Conservation (phyloP, 2,329 filamentous ascomycete species). For the Sporothrix euskadiensis region DNA sequence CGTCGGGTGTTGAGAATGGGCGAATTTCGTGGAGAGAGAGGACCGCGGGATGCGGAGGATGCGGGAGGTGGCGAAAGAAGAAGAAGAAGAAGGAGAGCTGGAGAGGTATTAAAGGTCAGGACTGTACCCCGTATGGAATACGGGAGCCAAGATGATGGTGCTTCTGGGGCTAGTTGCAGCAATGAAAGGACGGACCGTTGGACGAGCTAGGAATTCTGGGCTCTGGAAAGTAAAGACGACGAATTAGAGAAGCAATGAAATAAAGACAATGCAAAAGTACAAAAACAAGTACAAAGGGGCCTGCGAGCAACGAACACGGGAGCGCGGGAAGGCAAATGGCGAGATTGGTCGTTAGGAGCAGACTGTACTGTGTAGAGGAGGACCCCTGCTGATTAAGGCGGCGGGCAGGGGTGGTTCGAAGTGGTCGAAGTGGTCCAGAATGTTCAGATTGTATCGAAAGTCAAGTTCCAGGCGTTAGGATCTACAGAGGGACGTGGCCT, state of each 20-base stretch:
- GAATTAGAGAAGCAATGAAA: neutral
- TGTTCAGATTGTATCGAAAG: neutral
- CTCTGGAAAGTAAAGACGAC: neutral
- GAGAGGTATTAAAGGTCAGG: neutral
- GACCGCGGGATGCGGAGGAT: neutral
- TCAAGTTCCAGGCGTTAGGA: neutral
- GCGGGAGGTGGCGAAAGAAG: neutral
- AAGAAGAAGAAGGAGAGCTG: neutral
- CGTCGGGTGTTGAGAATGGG: neutral
- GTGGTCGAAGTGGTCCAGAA: neutral
- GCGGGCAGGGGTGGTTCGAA: neutral
- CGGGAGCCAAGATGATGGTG: neutral
- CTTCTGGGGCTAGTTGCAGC: neutral
- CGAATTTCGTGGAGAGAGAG: neutral
- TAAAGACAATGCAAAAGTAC: neutral
- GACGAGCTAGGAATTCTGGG: neutral
- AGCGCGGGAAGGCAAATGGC: conserved; percentile 6
- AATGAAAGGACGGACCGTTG: conserved; percentile 2
- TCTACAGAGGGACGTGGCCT: neutral
- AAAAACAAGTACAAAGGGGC: neutral
- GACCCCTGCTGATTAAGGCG: conserved; percentile 6
- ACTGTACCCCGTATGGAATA: no score
- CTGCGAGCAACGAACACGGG: conserved; percentile 8
- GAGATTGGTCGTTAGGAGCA: neutral
- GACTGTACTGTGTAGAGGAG: neutral